These are phyloP conservation scores for Acanthamoeba rhysodes DNA, from an alignment of 208 protist genomes.

Conservation along the genomic window DNA sequence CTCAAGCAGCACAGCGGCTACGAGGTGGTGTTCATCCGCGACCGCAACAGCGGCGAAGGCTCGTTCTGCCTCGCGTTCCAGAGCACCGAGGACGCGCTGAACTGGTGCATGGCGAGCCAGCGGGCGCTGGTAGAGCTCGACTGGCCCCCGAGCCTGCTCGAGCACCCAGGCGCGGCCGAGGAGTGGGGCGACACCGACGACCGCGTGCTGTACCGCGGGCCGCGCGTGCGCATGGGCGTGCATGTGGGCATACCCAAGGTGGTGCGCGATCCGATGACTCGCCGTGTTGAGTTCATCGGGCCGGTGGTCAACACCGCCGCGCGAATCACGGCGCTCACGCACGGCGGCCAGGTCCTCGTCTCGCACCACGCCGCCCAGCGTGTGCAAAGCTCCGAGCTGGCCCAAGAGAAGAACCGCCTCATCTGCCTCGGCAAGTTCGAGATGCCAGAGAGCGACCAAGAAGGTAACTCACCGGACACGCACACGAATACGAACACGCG, in stretches of 20 bases:
- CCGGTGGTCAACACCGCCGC: slow-evolving; percentile 8
- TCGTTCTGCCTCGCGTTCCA: slow-evolving; percentile 72
- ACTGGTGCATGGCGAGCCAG: slow-evolving; percentile 38
- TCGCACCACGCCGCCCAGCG: not conserved
- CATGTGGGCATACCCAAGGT: slow-evolving; percentile 24
- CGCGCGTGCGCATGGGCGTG: slow-evolving; percentile 73
- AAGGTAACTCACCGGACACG: no score
- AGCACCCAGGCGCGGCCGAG: slow-evolving; percentile 64
- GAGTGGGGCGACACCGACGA: slow-evolving; percentile 55
- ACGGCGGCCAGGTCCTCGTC: slow-evolving; percentile 40
- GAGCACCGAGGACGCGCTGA: not conserved
- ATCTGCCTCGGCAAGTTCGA: not conserved
- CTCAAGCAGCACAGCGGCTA: slow-evolving; percentile 20
- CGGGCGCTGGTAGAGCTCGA: not conserved
- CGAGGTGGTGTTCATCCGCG: slow-evolving; percentile 39
- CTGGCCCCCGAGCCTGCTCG: slow-evolving; percentile 22
- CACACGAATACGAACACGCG: no score
- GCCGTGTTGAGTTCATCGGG: slow-evolving; percentile 64
- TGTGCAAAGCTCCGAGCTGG: not conserved
- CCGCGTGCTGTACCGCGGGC: slow-evolving; percentile 9
- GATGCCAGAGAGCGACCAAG: not conserved
- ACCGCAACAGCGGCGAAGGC: slow-evolving; percentile 53
- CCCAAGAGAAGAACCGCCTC: not conserved
- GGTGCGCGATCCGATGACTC: slow-evolving; percentile 18
- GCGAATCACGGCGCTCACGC: slow-evolving; percentile 7